A percentile compares a stretch with the other conserved stretches of the same genome.
phyloP scores from a whole-genome alignment of 306 rosid species.

The Vicia villosa region DNA sequence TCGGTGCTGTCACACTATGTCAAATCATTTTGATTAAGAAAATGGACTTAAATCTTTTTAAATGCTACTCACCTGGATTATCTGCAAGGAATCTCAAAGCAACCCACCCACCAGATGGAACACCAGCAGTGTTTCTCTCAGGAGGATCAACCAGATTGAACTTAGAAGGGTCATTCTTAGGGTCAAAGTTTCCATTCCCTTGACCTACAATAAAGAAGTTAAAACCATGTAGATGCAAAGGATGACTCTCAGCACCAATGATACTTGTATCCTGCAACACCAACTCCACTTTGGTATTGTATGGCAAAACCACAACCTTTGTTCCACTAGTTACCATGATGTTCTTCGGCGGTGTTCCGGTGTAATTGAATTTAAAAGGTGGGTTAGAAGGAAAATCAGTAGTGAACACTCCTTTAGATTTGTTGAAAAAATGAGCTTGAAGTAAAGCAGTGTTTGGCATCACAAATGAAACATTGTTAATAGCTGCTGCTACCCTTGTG shows the following conservation, averaged over 20 bases:
- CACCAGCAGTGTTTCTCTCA: slow-evolving; percentile 72
- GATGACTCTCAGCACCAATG: slow-evolving; percentile 74
- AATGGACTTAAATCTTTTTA: not conserved
- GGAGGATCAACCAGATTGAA: slow-evolving; percentile 73
- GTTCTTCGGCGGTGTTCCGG: slow-evolving; percentile 67
- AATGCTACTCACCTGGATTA: slow-evolving; percentile 56
- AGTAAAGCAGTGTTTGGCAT: slow-evolving; percentile 67
- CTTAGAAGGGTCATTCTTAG: slow-evolving; percentile 56
- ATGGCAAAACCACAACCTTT: slow-evolving; percentile 55
- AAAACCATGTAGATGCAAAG: slow-evolving; percentile 80
- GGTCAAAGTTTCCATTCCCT: slow-evolving; percentile 67
- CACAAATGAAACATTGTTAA: slow-evolving; percentile 73
- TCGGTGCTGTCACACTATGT: not conserved
- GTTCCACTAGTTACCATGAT: slow-evolving; percentile 55
- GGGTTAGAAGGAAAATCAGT: slow-evolving; percentile 71
- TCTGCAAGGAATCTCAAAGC: slow-evolving; percentile 69
- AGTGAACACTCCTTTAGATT: slow-evolving; percentile 58
- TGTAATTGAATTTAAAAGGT: slow-evolving; percentile 62
- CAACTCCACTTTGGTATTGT: slow-evolving; percentile 61
- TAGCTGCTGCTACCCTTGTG: slow-evolving; percentile 50
- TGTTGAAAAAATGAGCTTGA: slow-evolving; percentile 70
- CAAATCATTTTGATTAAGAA: not conserved
- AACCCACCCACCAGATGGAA: slow-evolving; percentile 78
- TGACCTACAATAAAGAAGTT: slow-evolving; percentile 75
- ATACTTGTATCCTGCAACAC: slow-evolving; percentile 73